Base-by-base conservation (phyloP, 208 protist genomes). In the Acanthamoeba sp. region DNA sequence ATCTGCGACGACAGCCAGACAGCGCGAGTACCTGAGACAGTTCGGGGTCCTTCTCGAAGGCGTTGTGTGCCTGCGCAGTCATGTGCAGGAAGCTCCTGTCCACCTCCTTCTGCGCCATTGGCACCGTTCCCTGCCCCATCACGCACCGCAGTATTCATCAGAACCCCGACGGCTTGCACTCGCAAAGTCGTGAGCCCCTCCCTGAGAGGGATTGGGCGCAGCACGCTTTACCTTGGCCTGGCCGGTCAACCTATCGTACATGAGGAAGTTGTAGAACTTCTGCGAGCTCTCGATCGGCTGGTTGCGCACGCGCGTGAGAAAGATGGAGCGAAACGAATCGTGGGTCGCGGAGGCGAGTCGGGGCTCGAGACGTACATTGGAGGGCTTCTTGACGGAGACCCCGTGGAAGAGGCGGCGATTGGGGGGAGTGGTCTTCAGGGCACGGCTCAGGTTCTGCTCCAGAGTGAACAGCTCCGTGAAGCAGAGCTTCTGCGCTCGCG, bases 21-120 rank as follows among this genome's bases (percentile, higher is more conserved):
- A 22, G 52, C 18, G 18, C 38, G n/a, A 6, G 66, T 27, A 76
- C 32, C 22, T 76, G 66, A 48, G 45, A 48, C 45, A 76, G 66
- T n/a, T 76, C 66, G 45, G 80, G 48, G 24, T 89, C 80, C 36
- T 89, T 55, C 34, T 57, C 9, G 29, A 87, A 87, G 3, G 27
- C 27, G 45, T 50, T 87, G 48, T 87, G 78, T 0, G 78, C 78
- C 42, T 87, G 1, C 1, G 45, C 38, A 0, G 78, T 87, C 29
- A 50, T 57, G 1, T 87, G 78, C 0, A 87, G 38, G 48, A 87
- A 87, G 48, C 78, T 62, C 27, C 48, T 1, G 78, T 87, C 78
- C 32, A 59, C 78, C 45, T 87, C 78, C 78, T 87, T 78, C 66
- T 78, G 66, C 4, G 66, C 66, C 66, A 40, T 78, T 12, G 66